Percentiles rank a stretch among this genome's conserved stretches.
These are phyloP conservation scores for Chytridium lagenaria DNA, from an alignment of 371 early-diverging fungal species.

Conservation along the genomic window DNA sequence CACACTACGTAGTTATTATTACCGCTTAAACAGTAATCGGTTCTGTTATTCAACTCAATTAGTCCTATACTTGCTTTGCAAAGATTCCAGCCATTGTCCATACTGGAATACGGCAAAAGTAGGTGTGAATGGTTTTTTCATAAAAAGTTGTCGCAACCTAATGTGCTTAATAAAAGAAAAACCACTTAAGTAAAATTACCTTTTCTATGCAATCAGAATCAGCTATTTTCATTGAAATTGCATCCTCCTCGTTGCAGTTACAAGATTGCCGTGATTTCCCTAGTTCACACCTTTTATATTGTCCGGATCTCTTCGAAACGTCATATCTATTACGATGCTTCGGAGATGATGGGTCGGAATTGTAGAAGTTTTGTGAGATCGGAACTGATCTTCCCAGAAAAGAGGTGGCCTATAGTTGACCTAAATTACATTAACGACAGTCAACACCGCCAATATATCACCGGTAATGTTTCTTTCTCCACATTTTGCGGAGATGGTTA, in stretches of 20 bases:
- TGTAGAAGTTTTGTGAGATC: conserved; percentile 38
- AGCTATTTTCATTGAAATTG: conserved; percentile 12
- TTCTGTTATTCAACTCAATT: conserved; percentile 40
- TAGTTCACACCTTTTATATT: conserved; percentile 34
- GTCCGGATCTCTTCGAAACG: conserved; percentile 34
- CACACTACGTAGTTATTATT: no score
- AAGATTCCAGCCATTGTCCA: neutral
- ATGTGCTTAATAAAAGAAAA: neutral
- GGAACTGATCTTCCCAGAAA: conserved; percentile 38
- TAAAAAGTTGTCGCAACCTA: conserved; percentile 30
- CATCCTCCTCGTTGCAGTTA: conserved; percentile 30
- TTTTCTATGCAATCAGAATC: conserved; percentile 40
- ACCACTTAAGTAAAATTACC: conserved; percentile 19
- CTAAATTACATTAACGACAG: no score
- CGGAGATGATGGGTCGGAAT: conserved; percentile 37
- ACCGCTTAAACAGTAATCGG: conserved; percentile 42
- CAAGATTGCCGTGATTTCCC: conserved; percentile 22
- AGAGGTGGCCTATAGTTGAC: conserved; percentile 47
- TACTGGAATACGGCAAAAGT: conserved; percentile 15
- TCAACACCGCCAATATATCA: no score
- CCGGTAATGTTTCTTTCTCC: conserved; percentile 28
- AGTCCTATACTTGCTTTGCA: conserved; percentile 26
- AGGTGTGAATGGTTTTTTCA: conserved; percentile 30
- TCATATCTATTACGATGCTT: conserved; percentile 36
- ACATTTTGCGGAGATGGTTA: no score